These are phyloP conservation scores for Pleomassaria siparia DNA, from an alignment of 2,329 filamentous ascomycete species.

Conservation along the genomic window DNA sequence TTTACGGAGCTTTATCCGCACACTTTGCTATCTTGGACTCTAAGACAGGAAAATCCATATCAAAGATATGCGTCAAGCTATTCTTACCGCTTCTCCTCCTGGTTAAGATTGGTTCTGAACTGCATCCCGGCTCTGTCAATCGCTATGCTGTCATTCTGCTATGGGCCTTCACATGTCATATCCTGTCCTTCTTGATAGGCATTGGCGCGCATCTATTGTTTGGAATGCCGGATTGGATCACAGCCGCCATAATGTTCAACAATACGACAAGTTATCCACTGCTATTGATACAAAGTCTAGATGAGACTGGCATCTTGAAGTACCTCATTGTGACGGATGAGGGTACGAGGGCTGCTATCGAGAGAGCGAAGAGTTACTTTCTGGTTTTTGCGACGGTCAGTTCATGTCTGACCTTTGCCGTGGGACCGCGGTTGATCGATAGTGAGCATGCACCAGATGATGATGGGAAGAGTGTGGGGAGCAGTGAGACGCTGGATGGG, in stretches of 20 bases:
- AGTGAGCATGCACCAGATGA: conserved; percentile 33
- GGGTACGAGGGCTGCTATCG: conserved; percentile 50
- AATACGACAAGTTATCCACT: conserved; percentile 58
- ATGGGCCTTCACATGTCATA: conserved; percentile 54
- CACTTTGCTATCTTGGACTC: conserved; percentile 51
- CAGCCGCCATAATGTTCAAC: conserved; percentile 57
- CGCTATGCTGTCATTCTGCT: conserved; percentile 53
- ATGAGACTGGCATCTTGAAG: conserved; percentile 58
- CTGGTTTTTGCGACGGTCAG: conserved; percentile 64
- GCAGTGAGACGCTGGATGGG: conserved; percentile 3
- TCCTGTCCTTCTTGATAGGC: conserved; percentile 52
- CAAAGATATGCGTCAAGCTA: conserved; percentile 54
- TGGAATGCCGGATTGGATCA: conserved; percentile 55
- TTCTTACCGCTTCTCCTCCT: conserved; percentile 57
- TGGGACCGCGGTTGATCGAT: conserved; percentile 62
- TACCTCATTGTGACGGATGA: conserved; percentile 48
- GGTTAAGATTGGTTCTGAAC: conserved; percentile 54
- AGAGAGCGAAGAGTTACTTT: conserved; percentile 65
- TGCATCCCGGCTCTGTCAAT: conserved; percentile 48
- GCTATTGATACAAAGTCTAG: conserved; percentile 53
- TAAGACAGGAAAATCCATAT: conserved; percentile 54
- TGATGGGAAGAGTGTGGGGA: conserved; percentile 15
- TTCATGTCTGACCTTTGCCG: conserved; percentile 63
- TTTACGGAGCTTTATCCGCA: conserved; percentile 53
- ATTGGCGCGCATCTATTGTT: conserved; percentile 46